These are phyloP conservation scores for Graphilbum fragrans DNA, from an alignment of 2,329 filamentous ascomycete genomes.

Conservation along the genomic window DNA sequence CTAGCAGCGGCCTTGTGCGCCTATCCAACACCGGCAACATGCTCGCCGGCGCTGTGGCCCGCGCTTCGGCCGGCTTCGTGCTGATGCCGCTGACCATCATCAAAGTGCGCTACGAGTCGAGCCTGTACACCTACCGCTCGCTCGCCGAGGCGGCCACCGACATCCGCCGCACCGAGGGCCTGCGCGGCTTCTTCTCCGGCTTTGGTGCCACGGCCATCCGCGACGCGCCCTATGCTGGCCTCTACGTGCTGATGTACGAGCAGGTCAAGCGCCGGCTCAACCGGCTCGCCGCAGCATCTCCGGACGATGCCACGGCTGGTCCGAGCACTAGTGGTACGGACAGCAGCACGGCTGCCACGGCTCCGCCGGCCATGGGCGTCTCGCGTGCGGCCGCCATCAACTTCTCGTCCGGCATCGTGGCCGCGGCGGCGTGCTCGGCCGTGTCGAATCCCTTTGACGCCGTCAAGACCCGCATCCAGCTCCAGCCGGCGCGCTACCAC, in stretches of 20 bases:
- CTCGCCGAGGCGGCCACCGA: constrained; percentile 60
- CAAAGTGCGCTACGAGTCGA: constrained; percentile 92
- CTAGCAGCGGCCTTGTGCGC: constrained; percentile 51
- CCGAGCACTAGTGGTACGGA: no score
- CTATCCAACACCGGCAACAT: constrained; percentile 79
- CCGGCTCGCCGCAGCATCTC: constrained; percentile 8
- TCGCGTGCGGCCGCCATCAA: constrained; percentile 58
- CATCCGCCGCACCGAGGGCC: constrained; percentile 60
- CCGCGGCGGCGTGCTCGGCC: constrained; percentile 71
- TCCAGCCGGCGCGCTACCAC: constrained; percentile 70
- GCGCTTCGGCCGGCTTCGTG: constrained; percentile 76
- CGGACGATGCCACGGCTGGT: not conserved
- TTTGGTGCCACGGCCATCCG: constrained; percentile 88
- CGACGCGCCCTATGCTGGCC: constrained; percentile 91
- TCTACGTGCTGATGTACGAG: constrained; percentile 94
- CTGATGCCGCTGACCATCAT: constrained; percentile 95
- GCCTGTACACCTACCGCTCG: constrained; percentile 71
- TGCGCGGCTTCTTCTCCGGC: constrained; percentile 81
- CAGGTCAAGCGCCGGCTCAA: constrained; percentile 57
- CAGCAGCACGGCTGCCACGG: not conserved
- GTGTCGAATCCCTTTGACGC: constrained; percentile 96
- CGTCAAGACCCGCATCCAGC: constrained; percentile 86
- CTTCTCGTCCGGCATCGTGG: constrained; percentile 69
- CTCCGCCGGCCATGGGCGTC: constrained; percentile 16
- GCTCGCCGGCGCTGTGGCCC: constrained; percentile 68